Evolutionary conservation across 345 rosid genomes (phyloP).

Genomic region (Brassica nigra): DNA sequence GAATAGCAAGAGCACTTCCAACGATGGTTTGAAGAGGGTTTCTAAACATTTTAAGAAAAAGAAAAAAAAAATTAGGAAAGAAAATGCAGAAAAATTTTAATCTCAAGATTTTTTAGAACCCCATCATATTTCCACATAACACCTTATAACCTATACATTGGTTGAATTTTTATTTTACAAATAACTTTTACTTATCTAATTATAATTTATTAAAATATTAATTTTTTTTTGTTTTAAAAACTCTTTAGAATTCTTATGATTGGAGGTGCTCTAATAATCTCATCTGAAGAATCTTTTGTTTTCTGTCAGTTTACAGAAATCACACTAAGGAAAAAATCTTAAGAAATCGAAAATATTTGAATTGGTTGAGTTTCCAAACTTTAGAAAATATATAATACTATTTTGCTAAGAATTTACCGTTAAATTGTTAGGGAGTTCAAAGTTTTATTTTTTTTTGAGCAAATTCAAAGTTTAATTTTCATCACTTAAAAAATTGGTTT

Average conservation of each 20-base stretch:
- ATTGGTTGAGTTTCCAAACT: not conserved
- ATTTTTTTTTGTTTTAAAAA: too few species aligned
- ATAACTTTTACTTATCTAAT: too few species aligned
- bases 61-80: too few species aligned
- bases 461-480: not conserved
- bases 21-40: too few species aligned
- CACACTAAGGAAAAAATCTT: not conserved
- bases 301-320: not conserved
- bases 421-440: not conserved
- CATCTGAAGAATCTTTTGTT: not conserved
- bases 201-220: too few species aligned
- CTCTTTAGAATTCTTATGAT: too few species aligned
- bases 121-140: too few species aligned
- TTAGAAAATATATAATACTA: not conserved
- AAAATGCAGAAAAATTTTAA: too few species aligned
- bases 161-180: too few species aligned
- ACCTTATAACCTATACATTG: too few species aligned
- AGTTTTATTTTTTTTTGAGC: not conserved
- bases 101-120: too few species aligned
- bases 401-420: not conserved
- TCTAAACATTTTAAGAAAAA: too few species aligned
- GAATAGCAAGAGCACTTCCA: not conserved
- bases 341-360: not conserved
- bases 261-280: not conserved
- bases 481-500: not conserved